phyloP scores from a whole-genome alignment of 2,329 filamentous ascomycete genomes.

The Trichoderma citrinoviride region DNA sequence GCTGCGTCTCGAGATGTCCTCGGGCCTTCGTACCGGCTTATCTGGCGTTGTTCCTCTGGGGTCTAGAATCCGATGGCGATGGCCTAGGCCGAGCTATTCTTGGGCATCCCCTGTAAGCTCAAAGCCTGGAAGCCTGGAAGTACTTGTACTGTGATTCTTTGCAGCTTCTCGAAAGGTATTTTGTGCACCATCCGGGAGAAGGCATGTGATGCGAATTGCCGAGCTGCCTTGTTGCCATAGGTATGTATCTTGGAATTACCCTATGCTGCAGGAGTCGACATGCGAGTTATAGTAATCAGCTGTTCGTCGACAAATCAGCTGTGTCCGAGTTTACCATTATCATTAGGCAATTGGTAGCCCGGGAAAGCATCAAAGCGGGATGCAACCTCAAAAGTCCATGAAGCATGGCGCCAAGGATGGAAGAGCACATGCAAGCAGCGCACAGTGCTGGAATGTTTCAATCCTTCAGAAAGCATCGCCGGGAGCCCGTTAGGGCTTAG shows the following conservation, averaged over 20 bases:
- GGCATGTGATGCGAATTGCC: too few species aligned
- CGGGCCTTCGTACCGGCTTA: too few species aligned
- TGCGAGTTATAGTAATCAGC: too few species aligned
- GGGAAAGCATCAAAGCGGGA: too few species aligned
- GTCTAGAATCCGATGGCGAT: background rate
- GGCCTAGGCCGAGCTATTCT: background rate
- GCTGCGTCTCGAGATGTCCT: background rate
- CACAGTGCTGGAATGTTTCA: background rate
- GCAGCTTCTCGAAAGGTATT: background rate
- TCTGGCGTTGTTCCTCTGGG: background rate
- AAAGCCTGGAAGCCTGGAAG: background rate
- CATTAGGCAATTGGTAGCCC: too few species aligned
- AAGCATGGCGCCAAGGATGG: background rate
- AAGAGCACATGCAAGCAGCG: background rate
- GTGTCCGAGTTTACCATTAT: too few species aligned
- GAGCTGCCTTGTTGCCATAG: too few species aligned
- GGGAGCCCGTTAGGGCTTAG: background rate
- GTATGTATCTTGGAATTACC: too few species aligned
- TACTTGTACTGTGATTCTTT: background rate
- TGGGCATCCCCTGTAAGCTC: background rate
- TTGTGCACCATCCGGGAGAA: background rate
- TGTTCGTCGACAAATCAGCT: too few species aligned
- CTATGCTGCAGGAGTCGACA: too few species aligned
- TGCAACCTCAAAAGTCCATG: background rate
- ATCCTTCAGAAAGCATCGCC: background rate